Evolutionary conservation across 352 stramenopile species (phyloP).

Genomic region (Phytophthora citrophthora): DNA sequence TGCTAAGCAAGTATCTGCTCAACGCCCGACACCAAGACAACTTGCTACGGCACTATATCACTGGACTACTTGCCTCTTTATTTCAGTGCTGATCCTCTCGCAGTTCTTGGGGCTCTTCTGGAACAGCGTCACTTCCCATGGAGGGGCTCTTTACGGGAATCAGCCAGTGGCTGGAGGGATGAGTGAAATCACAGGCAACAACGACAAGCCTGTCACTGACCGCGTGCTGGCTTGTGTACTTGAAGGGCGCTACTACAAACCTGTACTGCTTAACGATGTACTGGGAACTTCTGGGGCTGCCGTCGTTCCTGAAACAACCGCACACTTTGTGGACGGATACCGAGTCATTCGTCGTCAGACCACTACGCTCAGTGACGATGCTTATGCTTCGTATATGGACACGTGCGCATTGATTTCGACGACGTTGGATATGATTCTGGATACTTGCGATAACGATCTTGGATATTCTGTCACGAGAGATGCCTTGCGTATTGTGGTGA

Average conservation of each 20-base stretch:
- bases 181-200: slow-evolving; percentile 33
- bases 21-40: slow-evolving; percentile 19
- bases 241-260: slow-evolving; percentile 42
- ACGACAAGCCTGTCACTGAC: slow-evolving; percentile 60
- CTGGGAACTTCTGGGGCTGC: slow-evolving; percentile 20
- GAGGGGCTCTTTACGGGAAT: slow-evolving; percentile 18
- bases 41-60: slow-evolving; percentile 29
- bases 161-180: slow-evolving; percentile 23
- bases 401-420: slow-evolving; percentile 32
- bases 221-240: slow-evolving; percentile 54
- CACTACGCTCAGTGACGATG: slow-evolving; percentile 18
- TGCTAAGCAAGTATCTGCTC: neutral
- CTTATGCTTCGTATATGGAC: slow-evolving; percentile 28
- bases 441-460: slow-evolving; percentile 34
- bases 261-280: slow-evolving; percentile 40
- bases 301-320: slow-evolving; percentile 6
- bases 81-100: slow-evolving; percentile 28
- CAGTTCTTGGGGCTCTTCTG: slow-evolving; percentile 43
- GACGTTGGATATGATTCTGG: slow-evolving; percentile 33
- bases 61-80: slow-evolving; percentile 40
- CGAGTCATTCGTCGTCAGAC: slow-evolving; percentile 22
- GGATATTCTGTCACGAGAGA: slow-evolving; percentile 36
- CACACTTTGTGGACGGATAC: slow-evolving; percentile 29
- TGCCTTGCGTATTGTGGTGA: slow-evolving; percentile 34
- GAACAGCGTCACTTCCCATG: slow-evolving; percentile 15